Evolutionary conservation across 768 basidiomycete genomes (phyloP).

Genomic region (Lentinula sp.): DNA sequence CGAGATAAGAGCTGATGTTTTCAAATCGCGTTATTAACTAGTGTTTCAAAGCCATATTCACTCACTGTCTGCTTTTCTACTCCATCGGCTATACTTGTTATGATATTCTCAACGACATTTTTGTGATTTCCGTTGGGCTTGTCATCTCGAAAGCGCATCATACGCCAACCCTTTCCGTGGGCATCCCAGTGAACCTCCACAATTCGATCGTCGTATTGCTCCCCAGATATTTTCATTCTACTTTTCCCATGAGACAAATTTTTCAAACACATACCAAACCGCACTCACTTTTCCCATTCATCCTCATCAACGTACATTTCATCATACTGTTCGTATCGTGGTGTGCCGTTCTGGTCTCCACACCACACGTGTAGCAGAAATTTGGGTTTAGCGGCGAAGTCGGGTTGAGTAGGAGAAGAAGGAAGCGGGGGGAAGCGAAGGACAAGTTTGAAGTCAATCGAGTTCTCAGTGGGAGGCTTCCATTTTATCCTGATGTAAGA

Average conservation of each 20-base stretch:
- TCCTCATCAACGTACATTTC: conserved; percentile 78
- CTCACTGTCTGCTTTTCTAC: conserved; percentile 84
- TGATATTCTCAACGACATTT: conserved; percentile 79
- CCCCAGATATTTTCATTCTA: conserved; percentile 78
- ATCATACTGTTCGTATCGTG: conserved; percentile 82
- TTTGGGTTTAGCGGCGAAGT: conserved; percentile 79
- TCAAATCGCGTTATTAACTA: background rate
- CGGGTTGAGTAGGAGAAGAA: conserved; percentile 53
- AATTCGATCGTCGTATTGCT: conserved; percentile 90
- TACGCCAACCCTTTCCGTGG: conserved; percentile 62
- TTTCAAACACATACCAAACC: background rate
- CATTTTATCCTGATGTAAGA: conserved; percentile 73
- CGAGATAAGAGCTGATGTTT: conserved; percentile 57
- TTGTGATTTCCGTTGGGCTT: conserved; percentile 90
- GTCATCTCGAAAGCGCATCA: conserved; percentile 93
- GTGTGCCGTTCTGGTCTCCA: conserved; percentile 51
- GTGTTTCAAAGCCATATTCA: conserved; percentile 5
- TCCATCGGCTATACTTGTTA: conserved; percentile 89
- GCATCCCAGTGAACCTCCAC: conserved; percentile 93
- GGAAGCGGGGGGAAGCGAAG: conserved; percentile 80
- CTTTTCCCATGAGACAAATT: background rate
- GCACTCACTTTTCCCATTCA: conserved; percentile 87
- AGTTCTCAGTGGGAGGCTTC: conserved; percentile 98
- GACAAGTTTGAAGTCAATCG: conserved; percentile 94
- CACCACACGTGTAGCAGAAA: conserved; percentile 82